Base-by-base conservation (phyloP, 2,329 filamentous ascomycete species). In the Erysiphe pulchra region DNA sequence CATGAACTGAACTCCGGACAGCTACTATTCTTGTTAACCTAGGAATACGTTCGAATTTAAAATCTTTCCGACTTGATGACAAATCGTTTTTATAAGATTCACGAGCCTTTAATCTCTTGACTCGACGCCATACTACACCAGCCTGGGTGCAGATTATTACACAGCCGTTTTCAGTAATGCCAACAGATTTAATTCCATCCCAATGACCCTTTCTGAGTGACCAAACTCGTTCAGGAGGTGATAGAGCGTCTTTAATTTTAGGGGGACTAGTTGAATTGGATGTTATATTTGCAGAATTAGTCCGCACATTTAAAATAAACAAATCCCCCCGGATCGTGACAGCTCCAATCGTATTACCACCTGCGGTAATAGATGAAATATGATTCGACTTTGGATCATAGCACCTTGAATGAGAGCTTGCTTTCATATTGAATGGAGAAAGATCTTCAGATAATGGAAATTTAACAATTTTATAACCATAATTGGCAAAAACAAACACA, bases 401-500 rank as follows among this genome's bases (percentile, higher is more conserved):
- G 51, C 75, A 67, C 14, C 73, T 75, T 45, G 76, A 68, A 57
- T 77, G 63, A 48, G 77, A 77, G 45, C 73, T 75, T 46, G 72
- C 68, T 47, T 71, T 70, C 20, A 87, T 66, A 39, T 79, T 77
- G 49, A 74, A 74, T 48, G 78, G 84, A 17, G 71, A 70, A 51
- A 83, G 77, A 6, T 73, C 71, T 51, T 86, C 80, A 1, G 66
- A 64, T 32, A 82, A 65, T 0, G 84, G 81, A 50, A 95, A 93
- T 41, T 75, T 76, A 46, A 95, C 69, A 51, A 84, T 82, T n/a
- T 85, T 84, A 58, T 93, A 95, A 4, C 87, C 87, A 55, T 92
- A 95, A 52, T 92, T 92, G 0, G 85, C 87, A 54, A 98, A 93
- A 0, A 98, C 78, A 68, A 81, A 92, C 10, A 95, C 84, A 17